Evolutionary conservation across 805 yeast species (phyloP), one percentile per base, ranked within the genome.

Genomic region (Blastobotrys muscicola): DNA sequence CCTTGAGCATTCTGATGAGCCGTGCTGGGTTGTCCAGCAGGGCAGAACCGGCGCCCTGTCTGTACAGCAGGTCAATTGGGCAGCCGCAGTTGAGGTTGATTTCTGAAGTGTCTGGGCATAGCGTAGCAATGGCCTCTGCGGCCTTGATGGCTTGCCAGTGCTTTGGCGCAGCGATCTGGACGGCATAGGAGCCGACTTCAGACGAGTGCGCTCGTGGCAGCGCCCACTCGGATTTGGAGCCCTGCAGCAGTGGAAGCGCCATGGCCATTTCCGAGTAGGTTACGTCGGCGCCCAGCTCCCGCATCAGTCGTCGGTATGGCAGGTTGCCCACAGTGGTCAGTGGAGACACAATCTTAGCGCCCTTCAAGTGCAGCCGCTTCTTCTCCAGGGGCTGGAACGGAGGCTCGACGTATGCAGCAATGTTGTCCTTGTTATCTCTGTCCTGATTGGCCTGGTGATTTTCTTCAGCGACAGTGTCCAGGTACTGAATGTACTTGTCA

Each of bases 221-320:
- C 0, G 99, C 99, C 99, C 99, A 92, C 62, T 92, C 99, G 2
- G 94, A 77, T 59, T 86, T 86, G 12, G 82, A 74, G 26, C 97
- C 98, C 60, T 85, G 95, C 20, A 92, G 66, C 42, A 92, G 67
- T 1, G 97, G 97, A 41, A 85, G 66, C 2, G 84, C 68, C 32
- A 92, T 69, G 0, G 97, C 97, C 98, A 92, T 92, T 66, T 92
- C 99, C 33, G 89, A 75, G 60, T 85, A 92, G 0, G 98, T 92
- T 12, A 87, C 74, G 55, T 92, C 97, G 9, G 95, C 95, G 12
- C 97, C 97, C 30, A 86, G 63, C 1, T 81, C 72, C 56, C 80
- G 82, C 96, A 92, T 89, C 47, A 92, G 71, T 54, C 97, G 74
- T 62, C 99, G 81, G 66, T 77, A 92, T 11, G 99, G 98, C 55